Conservation (phyloP, 768 basidiomycete species). For the Boletellus emodensis region DNA sequence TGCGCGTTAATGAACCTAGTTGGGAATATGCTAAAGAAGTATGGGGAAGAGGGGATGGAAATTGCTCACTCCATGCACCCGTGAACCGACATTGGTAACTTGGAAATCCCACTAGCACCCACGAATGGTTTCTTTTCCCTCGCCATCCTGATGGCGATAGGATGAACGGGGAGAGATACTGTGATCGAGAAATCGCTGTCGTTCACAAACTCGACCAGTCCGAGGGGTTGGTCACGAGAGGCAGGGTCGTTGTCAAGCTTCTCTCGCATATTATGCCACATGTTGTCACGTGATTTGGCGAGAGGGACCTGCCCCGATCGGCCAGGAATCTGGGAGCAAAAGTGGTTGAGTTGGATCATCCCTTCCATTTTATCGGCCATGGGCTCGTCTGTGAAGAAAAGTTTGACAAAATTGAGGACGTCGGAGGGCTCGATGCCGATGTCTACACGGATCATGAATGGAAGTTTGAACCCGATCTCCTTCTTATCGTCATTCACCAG, state of each 20-base stretch:
- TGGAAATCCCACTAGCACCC: not conserved
- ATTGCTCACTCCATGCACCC: not conserved
- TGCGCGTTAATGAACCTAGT: not conserved
- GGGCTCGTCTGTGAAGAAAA: not conserved
- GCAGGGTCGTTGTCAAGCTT: not conserved
- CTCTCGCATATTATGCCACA: not conserved
- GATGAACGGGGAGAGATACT: not conserved
- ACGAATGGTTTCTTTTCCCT: not conserved
- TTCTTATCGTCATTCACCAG: not conserved
- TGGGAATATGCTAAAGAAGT: not conserved
- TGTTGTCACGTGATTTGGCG: not conserved
- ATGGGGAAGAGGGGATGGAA: not conserved
- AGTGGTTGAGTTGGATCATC: not conserved
- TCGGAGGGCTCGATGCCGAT: not conserved
- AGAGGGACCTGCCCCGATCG: not conserved
- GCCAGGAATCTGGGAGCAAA: not conserved
- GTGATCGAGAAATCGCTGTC: not conserved
- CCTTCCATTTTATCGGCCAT: not conserved
- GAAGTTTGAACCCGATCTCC: too few species aligned
- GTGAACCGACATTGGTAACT: not conserved
- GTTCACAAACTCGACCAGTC: not conserved
- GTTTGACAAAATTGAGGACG: not conserved
- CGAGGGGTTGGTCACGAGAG: not conserved
- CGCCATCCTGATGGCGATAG: not conserved
- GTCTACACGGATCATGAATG: too few species aligned